Conservation (phyloP, 768 basidiomycete species). For the Leccinum truebloodii region DNA sequence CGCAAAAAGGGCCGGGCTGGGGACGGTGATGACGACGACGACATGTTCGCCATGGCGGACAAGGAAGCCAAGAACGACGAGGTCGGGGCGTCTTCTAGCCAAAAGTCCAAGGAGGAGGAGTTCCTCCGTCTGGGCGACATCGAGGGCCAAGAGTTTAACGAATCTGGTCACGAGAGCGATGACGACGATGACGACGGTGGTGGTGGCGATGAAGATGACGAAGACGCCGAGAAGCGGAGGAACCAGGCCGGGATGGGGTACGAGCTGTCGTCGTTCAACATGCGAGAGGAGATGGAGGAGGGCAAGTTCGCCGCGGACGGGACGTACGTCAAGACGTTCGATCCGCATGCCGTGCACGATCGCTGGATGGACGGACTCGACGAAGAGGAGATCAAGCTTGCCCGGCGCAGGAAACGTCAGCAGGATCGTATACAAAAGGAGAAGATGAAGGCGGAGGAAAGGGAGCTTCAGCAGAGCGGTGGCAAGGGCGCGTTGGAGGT, state of each 20-base stretch:
- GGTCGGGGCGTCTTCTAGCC: conserved; percentile 46
- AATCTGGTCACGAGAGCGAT: conserved; percentile 35
- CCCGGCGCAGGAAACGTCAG: conserved; percentile 70
- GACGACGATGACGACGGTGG: conserved; percentile 29
- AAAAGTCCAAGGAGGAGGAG: conserved; percentile 67
- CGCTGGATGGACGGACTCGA: conserved; percentile 93
- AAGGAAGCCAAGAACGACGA: conserved; percentile 52
- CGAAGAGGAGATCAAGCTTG: conserved; percentile 83
- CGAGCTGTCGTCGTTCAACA: conserved; percentile 95
- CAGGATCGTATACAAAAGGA: conserved; percentile 73
- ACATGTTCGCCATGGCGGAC: conserved; percentile 77
- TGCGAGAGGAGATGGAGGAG: conserved; percentile 99
- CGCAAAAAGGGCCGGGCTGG: conserved; percentile 57
- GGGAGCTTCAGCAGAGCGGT: conserved; percentile 67
- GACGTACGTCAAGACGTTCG: conserved; percentile 79
- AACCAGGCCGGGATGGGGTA: conserved; percentile 91
- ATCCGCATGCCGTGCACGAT: conserved; percentile 91
- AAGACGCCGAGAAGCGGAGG: conserved; percentile 74
- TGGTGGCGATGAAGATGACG: conserved; percentile 47
- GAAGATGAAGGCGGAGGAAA: conserved; percentile 70
- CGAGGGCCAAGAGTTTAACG: conserved; percentile 90
- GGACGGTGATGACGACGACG: conserved; percentile 62
- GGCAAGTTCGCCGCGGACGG: conserved; percentile 97
- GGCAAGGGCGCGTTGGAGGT: conserved; percentile 63
- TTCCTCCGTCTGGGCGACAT: conserved; percentile 91